A percentile compares a stretch with the other conserved stretches of the same genome.
Evolutionary conservation across 495 filamentous ascomycete species (phyloP).

Genomic region (Tuber calosporum): DNA sequence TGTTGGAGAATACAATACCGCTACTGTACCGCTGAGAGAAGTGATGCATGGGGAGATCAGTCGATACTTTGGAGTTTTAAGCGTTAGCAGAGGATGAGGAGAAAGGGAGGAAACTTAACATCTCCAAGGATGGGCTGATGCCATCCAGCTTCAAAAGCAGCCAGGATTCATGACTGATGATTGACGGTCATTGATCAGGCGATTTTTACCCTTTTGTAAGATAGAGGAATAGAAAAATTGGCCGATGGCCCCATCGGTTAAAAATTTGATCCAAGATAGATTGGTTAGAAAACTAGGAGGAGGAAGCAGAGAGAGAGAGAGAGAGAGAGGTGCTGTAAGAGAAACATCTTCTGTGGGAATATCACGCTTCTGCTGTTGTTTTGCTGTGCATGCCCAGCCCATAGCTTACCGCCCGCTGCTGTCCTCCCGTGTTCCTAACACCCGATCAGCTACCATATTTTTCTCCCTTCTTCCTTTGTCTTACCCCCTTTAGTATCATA

Average conservation of each 20-base stretch:
- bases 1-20: background rate
- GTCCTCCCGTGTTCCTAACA: slow-evolving; percentile 23
- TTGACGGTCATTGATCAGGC: background rate
- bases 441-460: slow-evolving; percentile 10
- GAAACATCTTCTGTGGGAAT: background rate
- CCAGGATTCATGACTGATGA: background rate
- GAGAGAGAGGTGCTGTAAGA: background rate
- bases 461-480: slow-evolving; percentile 10
- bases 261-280: background rate
- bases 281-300: background rate
- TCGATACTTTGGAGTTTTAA: background rate
- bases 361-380: slow-evolving; percentile 1
- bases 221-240: background rate
- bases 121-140: background rate
- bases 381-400: background rate
- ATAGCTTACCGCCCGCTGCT: slow-evolving; percentile 8
- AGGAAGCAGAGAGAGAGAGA: background rate
- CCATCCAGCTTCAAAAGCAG: background rate
- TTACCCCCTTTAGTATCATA: slow-evolving; percentile 5
- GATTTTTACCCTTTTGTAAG: background rate
- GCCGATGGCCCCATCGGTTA: background rate
- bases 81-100: background rate
- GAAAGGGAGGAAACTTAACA: background rate
- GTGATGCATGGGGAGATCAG: too few relatives aligned
- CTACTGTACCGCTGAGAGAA: background rate